Conservation (phyloP, 2,329 filamentous ascomycete genomes). For the Emmonsiellopsis sp. region DNA sequence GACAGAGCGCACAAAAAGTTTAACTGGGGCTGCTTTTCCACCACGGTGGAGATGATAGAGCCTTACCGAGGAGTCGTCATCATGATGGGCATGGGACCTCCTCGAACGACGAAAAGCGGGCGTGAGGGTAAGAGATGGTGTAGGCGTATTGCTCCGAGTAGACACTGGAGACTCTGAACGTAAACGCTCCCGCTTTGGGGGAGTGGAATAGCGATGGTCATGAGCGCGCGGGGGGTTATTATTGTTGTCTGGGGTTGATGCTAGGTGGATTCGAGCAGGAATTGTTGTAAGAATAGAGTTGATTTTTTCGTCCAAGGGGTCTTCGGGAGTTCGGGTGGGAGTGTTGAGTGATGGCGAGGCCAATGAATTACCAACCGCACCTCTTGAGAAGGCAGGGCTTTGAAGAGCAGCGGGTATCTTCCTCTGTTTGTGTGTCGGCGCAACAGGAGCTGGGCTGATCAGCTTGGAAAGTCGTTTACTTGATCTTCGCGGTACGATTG, state of each 20-base stretch:
- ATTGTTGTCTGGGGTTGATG: conserved; percentile 36
- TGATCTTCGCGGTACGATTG: conserved; percentile 15
- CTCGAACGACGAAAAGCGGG: conserved; percentile 40
- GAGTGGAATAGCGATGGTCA: conserved; percentile 16
- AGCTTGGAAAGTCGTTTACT: conserved; percentile 16
- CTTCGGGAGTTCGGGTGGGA: conserved; percentile 42
- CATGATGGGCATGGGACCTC: conserved; percentile 25
- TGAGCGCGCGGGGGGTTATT: not conserved
- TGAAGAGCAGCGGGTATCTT: not conserved
- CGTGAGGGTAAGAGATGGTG: conserved; percentile 61
- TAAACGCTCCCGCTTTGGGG: conserved; percentile 34
- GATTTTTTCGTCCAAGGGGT: conserved; percentile 71
- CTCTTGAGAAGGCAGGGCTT: not conserved
- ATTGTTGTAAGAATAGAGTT: conserved; percentile 68
- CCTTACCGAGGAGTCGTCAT: conserved; percentile 65
- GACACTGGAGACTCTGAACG: conserved; percentile 26
- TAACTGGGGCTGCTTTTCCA: conserved; percentile 79
- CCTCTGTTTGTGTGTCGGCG: not conserved
- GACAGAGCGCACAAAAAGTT: conserved; percentile 86
- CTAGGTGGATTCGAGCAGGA: conserved; percentile 69
- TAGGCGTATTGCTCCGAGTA: conserved; percentile 47
- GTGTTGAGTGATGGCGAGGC: conserved; percentile 9
- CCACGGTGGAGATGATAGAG: conserved; percentile 84
- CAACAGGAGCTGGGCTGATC: conserved; percentile 6
- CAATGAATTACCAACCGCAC: not conserved